Percentiles rank a stretch among this genome's conserved stretches.
phyloP scores from a whole-genome alignment of 345 rosid genomes.

The Populus euphratica region DNA sequence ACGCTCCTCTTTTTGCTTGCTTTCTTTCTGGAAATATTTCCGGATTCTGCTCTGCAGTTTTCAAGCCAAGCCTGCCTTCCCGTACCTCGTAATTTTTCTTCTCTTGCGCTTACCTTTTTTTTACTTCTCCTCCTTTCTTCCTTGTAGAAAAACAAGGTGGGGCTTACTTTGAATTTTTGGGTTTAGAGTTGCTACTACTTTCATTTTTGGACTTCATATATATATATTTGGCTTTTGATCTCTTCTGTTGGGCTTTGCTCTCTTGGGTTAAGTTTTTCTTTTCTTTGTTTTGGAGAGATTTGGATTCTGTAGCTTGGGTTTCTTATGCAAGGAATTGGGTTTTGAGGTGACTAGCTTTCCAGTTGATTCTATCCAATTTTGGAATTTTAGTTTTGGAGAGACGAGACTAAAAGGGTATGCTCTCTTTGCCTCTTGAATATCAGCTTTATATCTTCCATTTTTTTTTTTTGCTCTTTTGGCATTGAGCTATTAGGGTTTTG shows the following conservation, averaged over 20 bases:
- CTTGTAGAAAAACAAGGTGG: background rate
- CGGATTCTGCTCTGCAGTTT: background rate
- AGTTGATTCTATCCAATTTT: background rate
- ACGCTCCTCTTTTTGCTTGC: background rate
- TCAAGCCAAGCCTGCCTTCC: background rate
- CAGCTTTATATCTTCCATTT: background rate
- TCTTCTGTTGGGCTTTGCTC: background rate
- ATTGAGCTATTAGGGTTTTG: slow-evolving; percentile 6
- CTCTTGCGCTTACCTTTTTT: background rate
- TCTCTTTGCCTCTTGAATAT: slow-evolving; percentile 5
- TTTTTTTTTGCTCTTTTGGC: slow-evolving; percentile 8
- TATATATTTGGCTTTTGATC: background rate
- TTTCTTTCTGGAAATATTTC: background rate
- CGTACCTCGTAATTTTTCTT: background rate
- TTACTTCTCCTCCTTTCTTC: background rate
- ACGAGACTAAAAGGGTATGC: background rate
- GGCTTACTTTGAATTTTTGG: background rate
- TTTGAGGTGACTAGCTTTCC: slow-evolving; percentile 4
- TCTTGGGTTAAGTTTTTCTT: background rate
- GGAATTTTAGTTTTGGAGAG: slow-evolving; percentile 5
- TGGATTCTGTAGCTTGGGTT: background rate
- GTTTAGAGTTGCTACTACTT: background rate
- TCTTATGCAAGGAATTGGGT: slow-evolving; percentile 3
- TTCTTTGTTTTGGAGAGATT: slow-evolving; percentile 6
- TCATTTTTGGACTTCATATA: background rate